These are phyloP conservation scores for Flagelloscypha sp. DNA, from an alignment of 768 basidiomycete genomes.

Conservation along the genomic window DNA sequence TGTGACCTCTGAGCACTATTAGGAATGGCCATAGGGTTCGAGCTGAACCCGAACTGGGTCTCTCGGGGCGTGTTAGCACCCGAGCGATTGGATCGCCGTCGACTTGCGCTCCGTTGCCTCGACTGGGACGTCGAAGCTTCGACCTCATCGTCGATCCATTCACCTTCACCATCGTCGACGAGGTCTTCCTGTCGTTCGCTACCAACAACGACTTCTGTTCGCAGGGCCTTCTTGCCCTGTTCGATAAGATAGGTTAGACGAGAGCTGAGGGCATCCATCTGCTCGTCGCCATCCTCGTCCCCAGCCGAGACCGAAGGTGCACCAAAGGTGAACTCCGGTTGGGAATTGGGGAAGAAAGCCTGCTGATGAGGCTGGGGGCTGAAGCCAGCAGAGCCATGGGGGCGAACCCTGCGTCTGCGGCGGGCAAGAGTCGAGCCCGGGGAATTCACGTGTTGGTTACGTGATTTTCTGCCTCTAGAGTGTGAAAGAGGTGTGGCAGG, in stretches of 20 bases:
- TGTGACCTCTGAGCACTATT: conserved; percentile 7
- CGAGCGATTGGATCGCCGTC: conserved; percentile 15
- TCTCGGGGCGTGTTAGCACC: conserved; percentile 23
- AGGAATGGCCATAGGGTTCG: conserved; percentile 16
- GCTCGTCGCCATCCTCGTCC: conserved; percentile 23
- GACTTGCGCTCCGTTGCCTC: conserved; percentile 3
- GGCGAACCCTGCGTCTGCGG: conserved; percentile 11
- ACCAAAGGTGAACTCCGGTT: conserved; percentile 38
- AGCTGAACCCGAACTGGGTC: conserved; percentile 21
- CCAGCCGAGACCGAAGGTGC: conserved; percentile 6
- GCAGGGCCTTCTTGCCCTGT: conserved; percentile 71
- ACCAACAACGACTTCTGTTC: conserved; percentile 71
- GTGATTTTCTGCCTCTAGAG: conserved; percentile 2
- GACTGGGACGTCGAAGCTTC: conserved; percentile 11
- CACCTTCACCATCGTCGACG: conserved; percentile 65
- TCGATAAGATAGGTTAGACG: conserved; percentile 63
- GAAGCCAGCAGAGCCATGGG: conserved; percentile 14
- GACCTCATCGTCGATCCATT: conserved; percentile 64
- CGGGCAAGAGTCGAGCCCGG: background rate
- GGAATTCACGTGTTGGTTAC: background rate
- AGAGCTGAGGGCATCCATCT: conserved; percentile 83
- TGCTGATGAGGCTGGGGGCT: too few relatives aligned
- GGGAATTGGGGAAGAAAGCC: conserved; percentile 20
- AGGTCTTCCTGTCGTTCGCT: conserved; percentile 68
- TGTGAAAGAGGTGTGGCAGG: conserved; percentile 7